Percentiles rank a stretch among this genome's conserved stretches.
phyloP scores from a whole-genome alignment of 140 eudicot genomes.

The Bidens hawaiensis region DNA sequence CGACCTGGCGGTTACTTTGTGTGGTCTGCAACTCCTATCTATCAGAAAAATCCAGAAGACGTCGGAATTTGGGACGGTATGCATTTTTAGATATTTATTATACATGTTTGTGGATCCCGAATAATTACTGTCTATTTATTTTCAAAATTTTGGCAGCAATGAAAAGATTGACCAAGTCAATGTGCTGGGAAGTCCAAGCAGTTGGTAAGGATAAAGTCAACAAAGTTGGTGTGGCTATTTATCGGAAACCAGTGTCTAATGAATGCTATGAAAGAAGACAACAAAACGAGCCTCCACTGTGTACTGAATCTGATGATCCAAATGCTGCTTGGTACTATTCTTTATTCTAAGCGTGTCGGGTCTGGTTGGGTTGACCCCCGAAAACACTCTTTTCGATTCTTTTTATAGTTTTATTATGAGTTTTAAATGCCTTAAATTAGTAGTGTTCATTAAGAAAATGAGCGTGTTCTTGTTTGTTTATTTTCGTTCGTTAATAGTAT shows the following conservation, averaged over 20 bases:
- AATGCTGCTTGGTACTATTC: slow-evolving; percentile 84
- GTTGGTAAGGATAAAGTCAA: slow-evolving; percentile 72
- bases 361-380: background rate
- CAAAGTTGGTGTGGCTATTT: slow-evolving; percentile 80
- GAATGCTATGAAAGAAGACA: slow-evolving; percentile 85
- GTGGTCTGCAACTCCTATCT: slow-evolving; percentile 99
- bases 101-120: background rate
- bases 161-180: slow-evolving; percentile 69
- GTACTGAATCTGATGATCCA: slow-evolving; percentile 79
- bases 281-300: slow-evolving; percentile 69
- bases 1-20: slow-evolving; percentile 98
- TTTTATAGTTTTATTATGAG: background rate
- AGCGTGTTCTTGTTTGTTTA: too few relatives aligned
- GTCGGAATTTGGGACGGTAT: slow-evolving; percentile 91
- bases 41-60: slow-evolving; percentile 79
- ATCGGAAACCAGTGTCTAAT: slow-evolving; percentile 68
- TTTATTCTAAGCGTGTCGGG: background rate
- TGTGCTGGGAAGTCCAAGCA: slow-evolving; percentile 85
- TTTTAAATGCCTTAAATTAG: background rate
- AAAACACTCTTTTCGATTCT: background rate
- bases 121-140: background rate
- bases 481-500: too few relatives aligned
- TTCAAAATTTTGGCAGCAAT: slow-evolving; percentile 53
- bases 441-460: too few relatives aligned
- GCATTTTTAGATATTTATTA: background rate